These are phyloP conservation scores for Rusavskia elegans DNA, from an alignment of 495 filamentous ascomycete genomes.

Conservation along the genomic window DNA sequence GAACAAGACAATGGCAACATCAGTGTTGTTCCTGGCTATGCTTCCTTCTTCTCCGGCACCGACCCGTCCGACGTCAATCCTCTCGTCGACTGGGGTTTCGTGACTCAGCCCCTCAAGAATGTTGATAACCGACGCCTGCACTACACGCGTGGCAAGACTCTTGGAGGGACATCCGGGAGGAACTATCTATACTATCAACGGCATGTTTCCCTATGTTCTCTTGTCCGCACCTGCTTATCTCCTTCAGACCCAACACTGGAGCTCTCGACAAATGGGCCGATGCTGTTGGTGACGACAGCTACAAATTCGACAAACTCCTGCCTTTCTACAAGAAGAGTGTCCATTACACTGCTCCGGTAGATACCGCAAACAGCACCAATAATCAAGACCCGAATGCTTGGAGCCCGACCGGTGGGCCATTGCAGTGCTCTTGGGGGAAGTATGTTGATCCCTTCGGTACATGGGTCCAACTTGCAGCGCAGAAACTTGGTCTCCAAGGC, in stretches of 20 bases:
- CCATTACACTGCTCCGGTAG: conserved; percentile 16
- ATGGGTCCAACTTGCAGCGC: conserved; percentile 15
- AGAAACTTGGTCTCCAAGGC: conserved; percentile 17
- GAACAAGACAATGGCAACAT: conserved; percentile 28
- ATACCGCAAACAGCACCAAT: conserved; percentile 10
- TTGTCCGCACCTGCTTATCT: conserved; percentile 12
- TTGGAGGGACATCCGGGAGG: conserved; percentile 11
- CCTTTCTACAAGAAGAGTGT: conserved; percentile 23
- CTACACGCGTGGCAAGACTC: conserved; percentile 17
- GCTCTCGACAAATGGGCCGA: conserved; percentile 40
- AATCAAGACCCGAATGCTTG: conserved; percentile 17
- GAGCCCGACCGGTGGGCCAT: conserved; percentile 11
- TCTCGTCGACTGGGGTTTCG: conserved; percentile 33
- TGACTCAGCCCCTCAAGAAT: conserved; percentile 14
- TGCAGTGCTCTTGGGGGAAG: conserved; percentile 22
- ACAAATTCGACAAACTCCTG: conserved; percentile 22
- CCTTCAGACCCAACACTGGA: conserved; percentile 21
- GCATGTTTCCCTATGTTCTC: too few relatives aligned
- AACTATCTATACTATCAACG: conserved; percentile 8
- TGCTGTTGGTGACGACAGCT: conserved; percentile 33
- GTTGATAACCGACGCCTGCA: conserved; percentile 23
- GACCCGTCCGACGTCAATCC: conserved; percentile 15
- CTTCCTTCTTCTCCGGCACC: conserved; percentile 18
- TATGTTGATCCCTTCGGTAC: conserved; percentile 19
- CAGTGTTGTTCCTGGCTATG: conserved; percentile 26